Evolutionary conservation across 2,329 filamentous ascomycete species (phyloP), one percentile per base, ranked within the genome.

Genomic region (Scedosporium apiospermum): DNA sequence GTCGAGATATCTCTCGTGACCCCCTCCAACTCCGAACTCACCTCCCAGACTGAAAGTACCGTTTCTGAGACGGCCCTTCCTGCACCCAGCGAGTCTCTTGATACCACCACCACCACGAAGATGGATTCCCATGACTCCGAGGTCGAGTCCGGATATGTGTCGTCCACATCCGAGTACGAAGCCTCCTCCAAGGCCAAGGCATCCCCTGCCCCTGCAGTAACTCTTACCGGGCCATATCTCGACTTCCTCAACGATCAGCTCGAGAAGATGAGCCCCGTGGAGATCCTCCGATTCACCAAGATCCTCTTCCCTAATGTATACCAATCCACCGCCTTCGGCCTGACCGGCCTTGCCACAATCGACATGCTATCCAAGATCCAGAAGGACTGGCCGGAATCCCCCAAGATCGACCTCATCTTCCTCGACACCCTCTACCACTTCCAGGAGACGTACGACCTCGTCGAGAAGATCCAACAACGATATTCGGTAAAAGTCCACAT

Each of bases 201-300:
- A 68, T 49, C 70, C 69, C 53, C 69, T 71, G 41, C 72, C 66
- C 21, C 89, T 93, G 14, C 85, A 90, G 65, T 98, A 70, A 86
- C 88, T 75, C 91, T 99, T 79, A 93, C 91, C 67, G 89, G 89
- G 74, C 84, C 88, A 66, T 93, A 99, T 75, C 81, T 98, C 68
- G 88, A 90, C 70, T 93, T 93, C 76, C 83, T 99, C 74, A 99
- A 99, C 81, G 78, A 86, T 66, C 91, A 96, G 76, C 80, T 99
- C 69, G 90, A 95, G 75, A 84, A 88, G 71, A 89, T 98, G 75
- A 86, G 93, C 72, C 91, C 95, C 65, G 82, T 93, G 82, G 93
- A 97, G 67, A 89, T 98, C 69, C 84, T 99, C 65, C 88, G 87
- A 77, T 97, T 96, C 89, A 91, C 88, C 81, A 89, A 93, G 72